Evolutionary conservation across 164 flowering plant species (phyloP).

Genomic region (Magnolia kwangsiensis): DNA sequence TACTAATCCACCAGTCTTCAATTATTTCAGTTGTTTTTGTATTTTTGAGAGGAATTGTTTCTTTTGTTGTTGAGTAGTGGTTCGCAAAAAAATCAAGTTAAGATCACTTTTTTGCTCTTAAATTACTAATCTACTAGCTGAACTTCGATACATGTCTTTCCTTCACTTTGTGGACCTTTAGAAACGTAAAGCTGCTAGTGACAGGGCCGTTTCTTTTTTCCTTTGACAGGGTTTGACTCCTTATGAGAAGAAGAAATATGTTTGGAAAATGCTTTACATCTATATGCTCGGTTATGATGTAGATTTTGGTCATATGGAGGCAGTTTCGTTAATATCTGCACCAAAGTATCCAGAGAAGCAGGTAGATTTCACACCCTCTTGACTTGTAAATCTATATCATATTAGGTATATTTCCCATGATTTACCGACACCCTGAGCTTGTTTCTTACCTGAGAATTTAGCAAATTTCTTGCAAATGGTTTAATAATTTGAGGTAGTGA

Average conservation of each 20-base stretch:
- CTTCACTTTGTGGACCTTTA: background rate
- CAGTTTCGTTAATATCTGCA: conserved; percentile 96
- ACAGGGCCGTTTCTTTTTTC: conserved; percentile 2
- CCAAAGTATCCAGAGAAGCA: conserved; percentile 99
- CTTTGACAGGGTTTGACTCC: conserved; percentile 73
- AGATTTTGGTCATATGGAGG: conserved; percentile 99
- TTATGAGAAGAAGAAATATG: conserved; percentile 98
- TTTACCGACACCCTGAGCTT: background rate
- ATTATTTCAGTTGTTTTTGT: background rate
- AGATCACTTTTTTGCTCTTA: background rate
- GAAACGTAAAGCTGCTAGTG: background rate
- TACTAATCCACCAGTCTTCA: background rate
- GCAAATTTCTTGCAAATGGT: too few species aligned
- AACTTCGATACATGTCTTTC: background rate
- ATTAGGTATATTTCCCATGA: background rate
- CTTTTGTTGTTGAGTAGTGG: background rate
- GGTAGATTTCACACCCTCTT: conserved; percentile 32
- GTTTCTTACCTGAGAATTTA: background rate
- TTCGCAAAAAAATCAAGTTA: background rate
- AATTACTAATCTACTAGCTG: background rate
- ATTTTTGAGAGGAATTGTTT: background rate
- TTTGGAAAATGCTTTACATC: conserved; percentile 98
- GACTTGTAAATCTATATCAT: background rate
- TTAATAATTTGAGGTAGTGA: too few species aligned
- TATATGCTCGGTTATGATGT: conserved; percentile 98